phyloP scores from a whole-genome alignment of 23 red algal species.

The Gracilaria gracilis region DNA sequence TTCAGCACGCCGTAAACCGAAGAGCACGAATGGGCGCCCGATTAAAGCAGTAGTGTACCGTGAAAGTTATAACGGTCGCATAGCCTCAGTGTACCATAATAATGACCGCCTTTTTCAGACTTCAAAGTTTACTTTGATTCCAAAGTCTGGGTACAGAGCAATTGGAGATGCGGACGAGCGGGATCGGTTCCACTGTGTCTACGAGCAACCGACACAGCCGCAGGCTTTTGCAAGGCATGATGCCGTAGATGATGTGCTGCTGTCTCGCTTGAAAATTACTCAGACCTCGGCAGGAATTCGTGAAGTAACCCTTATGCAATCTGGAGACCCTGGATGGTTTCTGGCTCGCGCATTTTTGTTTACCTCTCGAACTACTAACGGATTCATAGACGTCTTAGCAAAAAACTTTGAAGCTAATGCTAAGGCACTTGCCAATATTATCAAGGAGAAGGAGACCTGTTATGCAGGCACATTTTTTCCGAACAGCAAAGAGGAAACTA shows the following conservation, averaged over 20 bases:
- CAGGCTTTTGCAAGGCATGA: no score
- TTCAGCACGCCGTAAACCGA: background rate
- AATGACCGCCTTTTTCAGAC: background rate
- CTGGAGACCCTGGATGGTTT: constrained; percentile 19
- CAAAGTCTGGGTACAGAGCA: background rate
- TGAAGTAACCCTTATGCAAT: background rate
- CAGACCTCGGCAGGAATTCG: background rate
- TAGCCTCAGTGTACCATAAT: constrained; percentile 8
- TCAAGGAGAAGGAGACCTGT: background rate
- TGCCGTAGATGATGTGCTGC: background rate
- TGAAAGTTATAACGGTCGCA: constrained; percentile 12
- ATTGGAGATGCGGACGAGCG: background rate
- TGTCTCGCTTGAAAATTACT: background rate
- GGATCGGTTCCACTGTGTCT: background rate
- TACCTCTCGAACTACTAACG: constrained; percentile 3
- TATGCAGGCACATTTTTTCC: background rate
- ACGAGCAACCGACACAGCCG: background rate
- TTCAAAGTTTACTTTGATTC: background rate
- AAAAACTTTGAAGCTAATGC: background rate
- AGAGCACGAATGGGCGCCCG: background rate
- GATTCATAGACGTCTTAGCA: background rate
- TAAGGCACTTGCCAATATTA: background rate
- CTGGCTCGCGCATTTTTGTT: background rate
- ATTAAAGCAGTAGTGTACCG: constrained; percentile 5
- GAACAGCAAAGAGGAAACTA: background rate